Conservation (phyloP, 805 yeast genomes). For the Blastobotrys chiropterorum region DNA sequence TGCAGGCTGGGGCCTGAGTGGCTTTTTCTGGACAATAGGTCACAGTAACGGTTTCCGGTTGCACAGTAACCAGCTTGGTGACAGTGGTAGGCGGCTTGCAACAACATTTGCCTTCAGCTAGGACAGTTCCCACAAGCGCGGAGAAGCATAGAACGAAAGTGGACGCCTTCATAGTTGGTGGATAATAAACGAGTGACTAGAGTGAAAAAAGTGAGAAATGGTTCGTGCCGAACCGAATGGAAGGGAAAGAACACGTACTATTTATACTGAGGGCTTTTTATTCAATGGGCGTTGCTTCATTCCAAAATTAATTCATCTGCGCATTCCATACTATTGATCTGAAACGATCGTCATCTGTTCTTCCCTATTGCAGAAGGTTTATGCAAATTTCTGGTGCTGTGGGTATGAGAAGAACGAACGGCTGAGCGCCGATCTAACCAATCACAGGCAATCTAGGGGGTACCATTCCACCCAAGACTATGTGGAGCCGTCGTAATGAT, state of each 20-base stretch:
- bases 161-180: not conserved
- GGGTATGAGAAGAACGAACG: not conserved
- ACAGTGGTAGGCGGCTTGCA: not conserved
- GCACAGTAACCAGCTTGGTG: not conserved
- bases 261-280: not conserved
- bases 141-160: not conserved
- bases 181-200: not conserved
- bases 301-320: not conserved
- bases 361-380: not conserved
- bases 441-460: not conserved
- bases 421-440: not conserved
- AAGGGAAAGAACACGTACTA: not conserved
- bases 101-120: not conserved
- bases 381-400: not conserved
- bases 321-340: not conserved
- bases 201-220: not conserved
- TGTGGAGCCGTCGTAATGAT: not conserved
- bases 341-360: not conserved
- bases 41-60: not conserved
- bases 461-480: not conserved
- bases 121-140: not conserved
- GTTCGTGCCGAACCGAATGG: not conserved
- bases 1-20: not conserved
- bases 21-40: not conserved
- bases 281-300: not conserved